A percentile compares a stretch with the other conserved stretches of the same genome.
phyloP scores from a whole-genome alignment of 192 early-diverging fungal genomes.

The Phycomyces nitens region DNA sequence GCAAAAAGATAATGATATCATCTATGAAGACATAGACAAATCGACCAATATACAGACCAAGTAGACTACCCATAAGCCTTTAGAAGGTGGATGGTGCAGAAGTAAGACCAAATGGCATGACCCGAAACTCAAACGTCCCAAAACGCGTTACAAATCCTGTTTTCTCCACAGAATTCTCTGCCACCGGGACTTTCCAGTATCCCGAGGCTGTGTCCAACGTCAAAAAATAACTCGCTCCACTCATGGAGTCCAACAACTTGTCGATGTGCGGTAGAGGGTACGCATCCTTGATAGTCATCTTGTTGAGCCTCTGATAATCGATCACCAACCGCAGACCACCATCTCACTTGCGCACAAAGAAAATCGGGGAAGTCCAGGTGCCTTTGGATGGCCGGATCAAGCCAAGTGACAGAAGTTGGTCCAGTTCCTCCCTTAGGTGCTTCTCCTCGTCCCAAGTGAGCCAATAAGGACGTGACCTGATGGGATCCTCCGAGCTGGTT shows the following conservation, averaged over 20 bases:
- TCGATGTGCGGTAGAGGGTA: too few relatives aligned
- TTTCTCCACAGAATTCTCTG: slow-evolving; percentile 10
- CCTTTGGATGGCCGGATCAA: neutral
- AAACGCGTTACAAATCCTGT: slow-evolving; percentile 32
- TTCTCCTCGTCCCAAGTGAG: neutral
- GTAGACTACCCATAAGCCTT: neutral
- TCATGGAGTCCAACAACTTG: too few relatives aligned
- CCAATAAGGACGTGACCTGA: neutral
- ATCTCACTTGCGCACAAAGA: too few relatives aligned
- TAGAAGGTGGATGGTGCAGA: slow-evolving; percentile 62
- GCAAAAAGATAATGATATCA: slow-evolving; percentile 34
- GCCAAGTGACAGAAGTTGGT: neutral
- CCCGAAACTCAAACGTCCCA: slow-evolving; percentile 47
- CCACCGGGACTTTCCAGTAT: too few relatives aligned
- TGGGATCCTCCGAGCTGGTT: neutral
- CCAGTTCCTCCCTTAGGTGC: neutral
- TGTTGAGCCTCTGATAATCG: too few relatives aligned
- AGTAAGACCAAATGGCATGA: slow-evolving; percentile 62
- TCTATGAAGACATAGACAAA: slow-evolving; percentile 33
- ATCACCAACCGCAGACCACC: too few relatives aligned
- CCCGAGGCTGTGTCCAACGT: too few relatives aligned
- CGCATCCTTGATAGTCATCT: too few relatives aligned
- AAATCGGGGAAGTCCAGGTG: too few relatives aligned
- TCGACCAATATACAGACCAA: neutral
- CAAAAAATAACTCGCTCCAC: too few relatives aligned